Conservation (phyloP, 768 basidiomycete genomes). For the Auricularia sp. region DNA sequence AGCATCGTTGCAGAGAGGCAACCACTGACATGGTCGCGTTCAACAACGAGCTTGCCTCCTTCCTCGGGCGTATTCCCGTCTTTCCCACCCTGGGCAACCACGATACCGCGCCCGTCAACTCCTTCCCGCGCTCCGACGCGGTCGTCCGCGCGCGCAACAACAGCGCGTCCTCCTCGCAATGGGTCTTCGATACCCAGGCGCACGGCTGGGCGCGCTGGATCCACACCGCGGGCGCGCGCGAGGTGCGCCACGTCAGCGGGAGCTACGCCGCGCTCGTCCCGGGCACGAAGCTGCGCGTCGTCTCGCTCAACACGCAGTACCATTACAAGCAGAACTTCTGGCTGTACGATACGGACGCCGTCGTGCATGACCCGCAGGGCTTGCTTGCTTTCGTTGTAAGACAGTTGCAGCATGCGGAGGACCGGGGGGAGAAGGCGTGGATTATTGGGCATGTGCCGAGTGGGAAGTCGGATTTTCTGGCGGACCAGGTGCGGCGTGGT, state of each 20-base stretch:
- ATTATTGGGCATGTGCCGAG: conserved; percentile 53
- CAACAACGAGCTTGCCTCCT: conserved; percentile 34
- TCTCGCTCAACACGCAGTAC: conserved; percentile 51
- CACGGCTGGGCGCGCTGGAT: conserved; percentile 48
- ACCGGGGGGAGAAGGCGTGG: conserved; percentile 49
- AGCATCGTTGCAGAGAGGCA: conserved; percentile 25
- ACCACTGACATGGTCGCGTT: conserved; percentile 37
- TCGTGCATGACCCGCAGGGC: conserved; percentile 45
- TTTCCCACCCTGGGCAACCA: conserved; percentile 41
- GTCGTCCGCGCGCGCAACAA: conserved; percentile 13
- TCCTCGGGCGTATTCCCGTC: conserved; percentile 30
- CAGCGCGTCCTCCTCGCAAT: conserved; percentile 36
- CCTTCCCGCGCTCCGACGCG: conserved; percentile 34
- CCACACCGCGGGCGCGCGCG: conserved; percentile 29
- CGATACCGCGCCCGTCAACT: conserved; percentile 49
- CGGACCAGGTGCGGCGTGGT: conserved; percentile 36
- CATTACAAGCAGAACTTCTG: conserved; percentile 58
- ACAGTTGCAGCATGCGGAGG: conserved; percentile 51
- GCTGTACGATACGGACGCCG: conserved; percentile 43
- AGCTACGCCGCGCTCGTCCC: conserved; percentile 42
- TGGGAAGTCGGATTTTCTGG: conserved; percentile 36
- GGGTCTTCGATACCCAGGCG: conserved; percentile 46
- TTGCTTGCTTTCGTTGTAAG: conserved; percentile 43
- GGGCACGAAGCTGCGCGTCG: conserved; percentile 42
- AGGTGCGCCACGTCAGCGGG: conserved; percentile 41